A percentile compares a stretch with the other conserved stretches of the same genome.
Conservation (phyloP, 2,329 filamentous ascomycete genomes). For the Penicillium expansum region DNA sequence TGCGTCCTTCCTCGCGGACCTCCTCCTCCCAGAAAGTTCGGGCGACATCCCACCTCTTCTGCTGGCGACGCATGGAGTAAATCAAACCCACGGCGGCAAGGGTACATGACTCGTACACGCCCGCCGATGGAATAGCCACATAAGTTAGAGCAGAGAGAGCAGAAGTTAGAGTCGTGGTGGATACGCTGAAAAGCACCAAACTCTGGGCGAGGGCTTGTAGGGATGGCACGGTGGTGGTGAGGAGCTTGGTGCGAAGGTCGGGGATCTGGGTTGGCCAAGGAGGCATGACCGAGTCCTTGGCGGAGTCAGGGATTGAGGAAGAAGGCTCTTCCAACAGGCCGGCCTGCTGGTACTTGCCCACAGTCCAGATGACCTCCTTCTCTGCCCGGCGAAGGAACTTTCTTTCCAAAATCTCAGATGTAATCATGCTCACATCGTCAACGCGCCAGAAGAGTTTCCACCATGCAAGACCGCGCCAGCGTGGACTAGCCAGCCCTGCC, state of each 20-base stretch:
- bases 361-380: constrained; percentile 75
- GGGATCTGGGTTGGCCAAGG: constrained; percentile 76
- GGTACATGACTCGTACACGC: constrained; percentile 57
- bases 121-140: constrained; percentile 51
- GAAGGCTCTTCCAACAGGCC: constrained; percentile 47
- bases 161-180: constrained; percentile 64
- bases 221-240: constrained; percentile 65
- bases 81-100: constrained; percentile 59
- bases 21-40: constrained; percentile 52
- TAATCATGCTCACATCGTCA: constrained; percentile 84
- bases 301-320: constrained; percentile 3
- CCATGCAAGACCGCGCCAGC: constrained; percentile 82
- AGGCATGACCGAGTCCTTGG: constrained; percentile 7
- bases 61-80: constrained; percentile 57
- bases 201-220: constrained; percentile 71
- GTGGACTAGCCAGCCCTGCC: constrained; percentile 68
- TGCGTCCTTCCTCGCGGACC: constrained; percentile 57
- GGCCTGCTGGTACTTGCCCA: constrained; percentile 70
- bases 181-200: constrained; percentile 71
- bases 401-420: constrained; percentile 71
- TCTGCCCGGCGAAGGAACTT: constrained; percentile 77
- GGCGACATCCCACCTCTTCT: constrained; percentile 57
- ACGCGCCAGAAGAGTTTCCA: constrained; percentile 96
- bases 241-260: constrained; percentile 64
- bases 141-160: constrained; percentile 57